Base-by-base conservation (phyloP, 805 yeast genomes). In the Ogataea salicorniae region DNA sequence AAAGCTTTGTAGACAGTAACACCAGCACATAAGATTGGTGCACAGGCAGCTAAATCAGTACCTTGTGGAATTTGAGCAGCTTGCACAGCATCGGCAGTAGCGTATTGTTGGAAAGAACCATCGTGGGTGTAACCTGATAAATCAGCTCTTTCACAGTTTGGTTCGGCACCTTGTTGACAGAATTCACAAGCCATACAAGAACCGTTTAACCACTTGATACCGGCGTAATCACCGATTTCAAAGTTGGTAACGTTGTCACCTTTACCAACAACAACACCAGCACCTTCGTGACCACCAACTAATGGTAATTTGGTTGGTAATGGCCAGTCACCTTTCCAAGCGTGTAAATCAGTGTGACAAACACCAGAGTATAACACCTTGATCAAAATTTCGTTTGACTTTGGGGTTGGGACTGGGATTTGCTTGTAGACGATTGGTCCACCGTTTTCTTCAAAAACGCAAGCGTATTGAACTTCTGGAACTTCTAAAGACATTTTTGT, bases 321-420 rank as follows among this genome's bases (percentile, higher is more conserved):
- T 46, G 91, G 90, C 91, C 92, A 86, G 73, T 87, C 95, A 60
- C 92, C 94, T 67, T 84, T 77, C 87, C 89, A 84, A 50, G 90
- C 92, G 74, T 87, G 95, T 68, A 87, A 77, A 65, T 87, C 95
- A 37, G 94, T 85, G 77, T 87, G 95, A 69, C 95, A 87, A 49
- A 87, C 92, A 68, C 95, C 95, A 34, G 92, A 79, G 77, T 80
- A 87, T 70, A 79, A 79, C 69, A 87, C 81, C 67, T 87, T 79
- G 73, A 87, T 74, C 67, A 87, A 76, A 56, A 86, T 73, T 70
- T 87, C 88, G 62, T 80, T 81, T 49, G 85, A 71, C 63, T 75
- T 81, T 57, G 92, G 92, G 46, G 66, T 69, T 60, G 92, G 91
- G 46, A 86, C 89, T 44, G 87, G 82, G 53, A 85, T 79, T 58